Conservation (phyloP, 805 yeast genomes). For the Wickerhamiella domercqiae region DNA sequence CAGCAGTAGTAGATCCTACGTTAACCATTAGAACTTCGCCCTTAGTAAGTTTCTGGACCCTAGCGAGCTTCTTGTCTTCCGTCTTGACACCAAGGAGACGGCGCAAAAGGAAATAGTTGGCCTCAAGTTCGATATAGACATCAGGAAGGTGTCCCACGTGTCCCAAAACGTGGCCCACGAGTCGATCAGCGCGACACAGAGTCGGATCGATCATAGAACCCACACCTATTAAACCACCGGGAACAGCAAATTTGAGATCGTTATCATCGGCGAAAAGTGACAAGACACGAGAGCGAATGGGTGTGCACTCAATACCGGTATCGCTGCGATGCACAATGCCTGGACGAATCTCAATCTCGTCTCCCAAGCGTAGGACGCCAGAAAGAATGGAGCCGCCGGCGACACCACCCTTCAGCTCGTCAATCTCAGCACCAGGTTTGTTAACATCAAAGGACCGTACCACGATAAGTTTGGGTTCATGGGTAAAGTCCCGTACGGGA, state of each 20-base stretch:
- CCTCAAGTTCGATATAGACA: conserved; percentile 92
- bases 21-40: conserved; percentile 98
- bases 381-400: conserved; percentile 97
- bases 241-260: conserved; percentile 95
- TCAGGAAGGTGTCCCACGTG: conserved; percentile 92
- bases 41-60: conserved; percentile 83
- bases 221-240: conserved; percentile 99
- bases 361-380: conserved; percentile 95
- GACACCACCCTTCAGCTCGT: conserved; percentile 97
- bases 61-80: conserved; percentile 92
- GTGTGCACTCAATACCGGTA: conserved; percentile 73
- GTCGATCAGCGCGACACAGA: conserved; percentile 95
- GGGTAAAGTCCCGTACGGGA: conserved; percentile 87
- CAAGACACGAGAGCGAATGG: conserved; percentile 85
- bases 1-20: conserved; percentile 98
- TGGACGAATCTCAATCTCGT: conserved; percentile 97
- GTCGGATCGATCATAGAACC: conserved; percentile 99
- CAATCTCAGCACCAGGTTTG: conserved; percentile 96
- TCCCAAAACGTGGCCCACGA: conserved; percentile 98
- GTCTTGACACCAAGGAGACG: conserved; percentile 97
- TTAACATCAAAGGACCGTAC: conserved; percentile 97
- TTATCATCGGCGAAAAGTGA: conserved; percentile 95
- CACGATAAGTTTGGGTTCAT: conserved; percentile 88
- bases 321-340: conserved; percentile 94
- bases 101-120: conserved; percentile 90